Percentiles rank a stretch among this genome's conserved stretches.
Conservation (phyloP, 2,329 filamentous ascomycete genomes). For the Clarireedia paspali region DNA sequence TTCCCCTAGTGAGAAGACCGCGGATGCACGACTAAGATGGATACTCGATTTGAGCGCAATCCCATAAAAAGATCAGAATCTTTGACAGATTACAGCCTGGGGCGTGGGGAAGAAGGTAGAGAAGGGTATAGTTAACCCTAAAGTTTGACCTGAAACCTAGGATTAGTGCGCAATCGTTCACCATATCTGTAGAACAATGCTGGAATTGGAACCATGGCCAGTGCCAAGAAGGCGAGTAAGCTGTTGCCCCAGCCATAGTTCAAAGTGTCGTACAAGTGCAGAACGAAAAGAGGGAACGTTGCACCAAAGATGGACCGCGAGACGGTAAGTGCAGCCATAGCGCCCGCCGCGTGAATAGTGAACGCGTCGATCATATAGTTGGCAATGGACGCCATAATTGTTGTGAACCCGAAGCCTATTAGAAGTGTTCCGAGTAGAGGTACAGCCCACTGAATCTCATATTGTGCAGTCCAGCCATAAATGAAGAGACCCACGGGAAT, state of each 20-base stretch:
- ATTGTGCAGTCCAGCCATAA: conserved; percentile 38
- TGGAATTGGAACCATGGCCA: conserved; percentile 15
- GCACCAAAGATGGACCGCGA: conserved; percentile 23
- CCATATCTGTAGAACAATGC: conserved; percentile 9
- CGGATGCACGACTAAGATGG: too few relatives aligned
- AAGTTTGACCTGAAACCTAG: neutral
- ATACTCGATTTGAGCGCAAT: too few relatives aligned
- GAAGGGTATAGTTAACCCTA: neutral
- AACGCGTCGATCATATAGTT: conserved; percentile 31
- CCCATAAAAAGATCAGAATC: too few relatives aligned
- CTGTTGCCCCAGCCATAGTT: conserved; percentile 29
- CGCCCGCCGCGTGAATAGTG: conserved; percentile 27
- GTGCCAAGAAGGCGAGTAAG: conserved; percentile 28
- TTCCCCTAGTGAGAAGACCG: too few relatives aligned
- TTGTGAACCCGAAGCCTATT: neutral
- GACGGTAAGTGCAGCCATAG: conserved; percentile 30
- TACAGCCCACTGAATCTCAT: conserved; percentile 34
- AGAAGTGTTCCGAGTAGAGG: conserved; percentile 18
- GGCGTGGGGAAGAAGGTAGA: too few relatives aligned
- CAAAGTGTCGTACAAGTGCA: conserved; percentile 23
- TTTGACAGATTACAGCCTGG: too few relatives aligned
- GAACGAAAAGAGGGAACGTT: conserved; percentile 24
- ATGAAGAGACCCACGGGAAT: conserved; percentile 38
- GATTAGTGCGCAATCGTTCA: conserved; percentile 27
- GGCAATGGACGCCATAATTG: conserved; percentile 14